A percentile compares a stretch with the other conserved stretches of the same genome.
phyloP scores from a whole-genome alignment of 208 protist species.

The Wallacemonas sp. region DNA sequence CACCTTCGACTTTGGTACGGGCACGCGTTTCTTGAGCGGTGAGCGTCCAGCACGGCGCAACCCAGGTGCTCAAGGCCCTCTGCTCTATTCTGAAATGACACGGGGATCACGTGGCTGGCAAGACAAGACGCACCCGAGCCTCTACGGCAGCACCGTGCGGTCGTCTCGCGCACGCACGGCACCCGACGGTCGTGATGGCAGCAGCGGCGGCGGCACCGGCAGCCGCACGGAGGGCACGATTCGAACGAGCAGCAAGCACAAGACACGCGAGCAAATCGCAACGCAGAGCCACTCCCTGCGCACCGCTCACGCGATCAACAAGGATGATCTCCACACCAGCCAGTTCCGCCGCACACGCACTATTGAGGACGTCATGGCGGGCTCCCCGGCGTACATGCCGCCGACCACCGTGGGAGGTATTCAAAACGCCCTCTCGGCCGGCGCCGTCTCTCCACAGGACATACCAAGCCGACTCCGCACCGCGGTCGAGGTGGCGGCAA shows the following conservation, averaged over 20 bases:
- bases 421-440: constrained; percentile 34
- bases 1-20: constrained; percentile 79
- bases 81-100: constrained; percentile 25
- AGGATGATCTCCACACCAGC: constrained; percentile 45
- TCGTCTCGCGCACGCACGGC: background rate
- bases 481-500: constrained; percentile 27
- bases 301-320: constrained; percentile 47
- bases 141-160: background rate
- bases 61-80: constrained; percentile 25
- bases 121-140: background rate
- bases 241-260: background rate
- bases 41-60: constrained; percentile 28
- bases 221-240: background rate
- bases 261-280: constrained; percentile 29
- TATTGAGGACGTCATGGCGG: constrained; percentile 75
- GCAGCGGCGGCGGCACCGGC: too few species aligned
- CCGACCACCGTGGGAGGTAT: constrained; percentile 21
- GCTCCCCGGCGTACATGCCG: constrained; percentile 28
- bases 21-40: constrained; percentile 59
- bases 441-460: constrained; percentile 61
- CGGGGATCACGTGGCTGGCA: constrained; percentile 6
- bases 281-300: constrained; percentile 44
- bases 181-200: too few species aligned
- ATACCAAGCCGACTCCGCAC: constrained; percentile 38
- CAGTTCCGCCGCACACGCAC: constrained; percentile 42